These are phyloP conservation scores for Calcarisporium arbuscula DNA, from an alignment of 2,329 filamentous ascomycete genomes.

Conservation along the genomic window DNA sequence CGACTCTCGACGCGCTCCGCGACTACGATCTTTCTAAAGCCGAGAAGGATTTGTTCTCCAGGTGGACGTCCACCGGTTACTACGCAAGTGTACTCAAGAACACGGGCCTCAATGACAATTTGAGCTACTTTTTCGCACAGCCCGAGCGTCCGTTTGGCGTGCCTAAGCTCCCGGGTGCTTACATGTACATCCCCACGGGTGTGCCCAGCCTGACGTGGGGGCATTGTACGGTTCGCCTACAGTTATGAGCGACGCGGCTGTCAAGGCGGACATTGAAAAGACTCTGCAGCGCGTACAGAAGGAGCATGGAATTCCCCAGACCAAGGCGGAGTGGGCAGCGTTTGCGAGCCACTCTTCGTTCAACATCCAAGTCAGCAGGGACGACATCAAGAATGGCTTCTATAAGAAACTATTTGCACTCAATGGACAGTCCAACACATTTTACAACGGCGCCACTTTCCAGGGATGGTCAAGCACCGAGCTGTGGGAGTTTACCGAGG, in stretches of 20 bases:
- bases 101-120: constrained; percentile 16
- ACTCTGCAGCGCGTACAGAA: background rate
- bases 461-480: too few species aligned
- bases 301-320: constrained; percentile 9
- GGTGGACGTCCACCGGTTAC: constrained; percentile 26
- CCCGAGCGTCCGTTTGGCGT: constrained; percentile 2
- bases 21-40: constrained; percentile 23
- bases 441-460: constrained; percentile 31
- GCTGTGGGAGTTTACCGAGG: too few species aligned
- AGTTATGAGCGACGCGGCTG: background rate
- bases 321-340: constrained; percentile 20
- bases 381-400: constrained; percentile 24
- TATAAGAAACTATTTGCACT: constrained; percentile 25
- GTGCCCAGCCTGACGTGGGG: too few species aligned
- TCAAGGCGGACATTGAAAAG: constrained; percentile 2
- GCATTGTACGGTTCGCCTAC: constrained; percentile 3
- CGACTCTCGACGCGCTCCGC: constrained; percentile 22
- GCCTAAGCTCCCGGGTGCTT: background rate
- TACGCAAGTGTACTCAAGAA: constrained; percentile 24
- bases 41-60: constrained; percentile 25
- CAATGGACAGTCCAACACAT: constrained; percentile 28
- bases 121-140: constrained; percentile 12
- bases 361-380: constrained; percentile 17
- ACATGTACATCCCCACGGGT: background rate
- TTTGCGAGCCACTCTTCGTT: constrained; percentile 23